These are phyloP conservation scores for Raddia distichophylla DNA, from an alignment of 176 grass and related monocot genomes.

Conservation along the genomic window DNA sequence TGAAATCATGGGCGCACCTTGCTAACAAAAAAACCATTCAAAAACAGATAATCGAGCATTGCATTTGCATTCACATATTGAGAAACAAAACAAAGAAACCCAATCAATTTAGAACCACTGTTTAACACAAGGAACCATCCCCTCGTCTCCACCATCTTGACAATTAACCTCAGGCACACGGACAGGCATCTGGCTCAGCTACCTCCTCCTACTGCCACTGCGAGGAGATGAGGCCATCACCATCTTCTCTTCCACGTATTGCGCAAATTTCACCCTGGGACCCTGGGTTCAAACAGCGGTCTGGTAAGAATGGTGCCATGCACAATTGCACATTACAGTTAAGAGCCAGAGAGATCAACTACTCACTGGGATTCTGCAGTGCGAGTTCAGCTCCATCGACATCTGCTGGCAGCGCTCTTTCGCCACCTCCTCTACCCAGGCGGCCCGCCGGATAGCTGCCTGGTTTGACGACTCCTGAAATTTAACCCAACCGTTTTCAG, in stretches of 20 bases:
- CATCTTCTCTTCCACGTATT: slow-evolving; percentile 56
- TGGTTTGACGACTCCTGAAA: slow-evolving; percentile 44
- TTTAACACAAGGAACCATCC: background rate
- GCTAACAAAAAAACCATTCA: no score
- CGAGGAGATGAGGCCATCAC: background rate
- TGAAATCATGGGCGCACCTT: no score
- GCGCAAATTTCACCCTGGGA: slow-evolving; percentile 62
- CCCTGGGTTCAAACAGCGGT: slow-evolving; percentile 41
- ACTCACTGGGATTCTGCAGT: slow-evolving; percentile 72
- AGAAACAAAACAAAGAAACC: no score
- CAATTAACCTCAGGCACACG: no score
- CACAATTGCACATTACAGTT: background rate
- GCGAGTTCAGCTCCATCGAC: slow-evolving; percentile 60
- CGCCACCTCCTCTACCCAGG: slow-evolving; percentile 60
- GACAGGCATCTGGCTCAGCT: background rate
- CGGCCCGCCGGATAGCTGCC: slow-evolving; percentile 50
- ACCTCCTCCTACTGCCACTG: slow-evolving; percentile 15
- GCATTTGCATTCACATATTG: background rate
- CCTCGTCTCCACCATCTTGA: background rate
- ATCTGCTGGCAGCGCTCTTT: slow-evolving; percentile 59
- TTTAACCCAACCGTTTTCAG: background rate
- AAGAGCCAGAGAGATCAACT: background rate
- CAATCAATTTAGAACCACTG: background rate
- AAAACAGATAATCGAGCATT: background rate
- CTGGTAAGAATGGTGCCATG: background rate